These are phyloP conservation scores for Cercospora sp. DNA, from an alignment of 2,329 filamentous ascomycete genomes.

Conservation along the genomic window DNA sequence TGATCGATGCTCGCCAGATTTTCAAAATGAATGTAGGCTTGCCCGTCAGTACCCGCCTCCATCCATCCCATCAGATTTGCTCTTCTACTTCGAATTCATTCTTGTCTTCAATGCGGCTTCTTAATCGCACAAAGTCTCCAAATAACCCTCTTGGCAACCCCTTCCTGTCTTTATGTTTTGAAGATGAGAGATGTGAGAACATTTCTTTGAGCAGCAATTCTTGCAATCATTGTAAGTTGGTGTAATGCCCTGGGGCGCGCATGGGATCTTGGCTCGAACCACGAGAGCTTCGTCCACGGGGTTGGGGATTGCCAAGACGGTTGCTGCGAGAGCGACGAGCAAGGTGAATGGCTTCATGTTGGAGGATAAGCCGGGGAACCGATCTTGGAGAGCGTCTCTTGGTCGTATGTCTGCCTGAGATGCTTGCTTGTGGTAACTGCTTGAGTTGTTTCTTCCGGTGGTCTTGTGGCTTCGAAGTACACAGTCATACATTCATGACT, in stretches of 20 bases:
- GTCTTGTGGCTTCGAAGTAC: background rate
- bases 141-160: too few species aligned
- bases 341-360: background rate
- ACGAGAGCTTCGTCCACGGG: background rate
- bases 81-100: too few species aligned
- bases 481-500: background rate
- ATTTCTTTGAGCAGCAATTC: background rate
- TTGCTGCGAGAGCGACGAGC: background rate
- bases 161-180: too few species aligned
- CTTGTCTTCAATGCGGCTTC: too few species aligned
- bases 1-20: too few species aligned
- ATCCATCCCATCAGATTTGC: too few species aligned
- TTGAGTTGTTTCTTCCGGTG: background rate
- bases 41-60: too few species aligned
- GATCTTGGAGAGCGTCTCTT: background rate
- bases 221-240: background rate
- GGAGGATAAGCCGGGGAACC: too few species aligned
- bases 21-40: too few species aligned
- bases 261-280: background rate
- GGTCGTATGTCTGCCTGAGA: background rate
- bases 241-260: too few species aligned
- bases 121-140: too few species aligned
- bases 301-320: background rate
- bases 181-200: too few species aligned
- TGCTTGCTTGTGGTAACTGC: background rate